Evolutionary conservation across 768 basidiomycete species (phyloP).

Genomic region (Amyloporia xantha): DNA sequence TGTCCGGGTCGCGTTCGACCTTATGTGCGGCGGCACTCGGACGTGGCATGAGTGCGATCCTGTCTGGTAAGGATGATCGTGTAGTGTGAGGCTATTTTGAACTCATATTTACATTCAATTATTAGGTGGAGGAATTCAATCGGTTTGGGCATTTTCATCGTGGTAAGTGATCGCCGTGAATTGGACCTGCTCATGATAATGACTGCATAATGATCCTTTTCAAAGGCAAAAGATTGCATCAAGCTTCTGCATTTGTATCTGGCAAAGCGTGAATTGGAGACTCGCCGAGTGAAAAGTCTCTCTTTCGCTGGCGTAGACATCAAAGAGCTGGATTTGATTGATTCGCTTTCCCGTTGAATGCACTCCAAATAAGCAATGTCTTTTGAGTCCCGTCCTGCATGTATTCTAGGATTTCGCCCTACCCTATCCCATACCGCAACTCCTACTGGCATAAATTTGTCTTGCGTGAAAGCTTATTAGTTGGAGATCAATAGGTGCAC

Average conservation of each 20-base stretch:
- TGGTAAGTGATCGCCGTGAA: slow-evolving; percentile 35
- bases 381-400: background rate
- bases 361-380: no score
- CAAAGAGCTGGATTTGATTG: slow-evolving; percentile 56
- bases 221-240: slow-evolving; percentile 59
- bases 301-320: slow-evolving; percentile 72
- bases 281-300: slow-evolving; percentile 58
- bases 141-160: slow-evolving; percentile 60
- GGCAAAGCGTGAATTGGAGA: slow-evolving; percentile 64
- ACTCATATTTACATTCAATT: background rate
- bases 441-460: no score
- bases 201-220: background rate
- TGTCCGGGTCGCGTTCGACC: slow-evolving; percentile 34
- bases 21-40: slow-evolving; percentile 49
- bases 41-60: slow-evolving; percentile 67
- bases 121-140: slow-evolving; percentile 60
- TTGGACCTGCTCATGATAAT: background rate
- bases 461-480: no score
- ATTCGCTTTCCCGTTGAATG: slow-evolving; percentile 2
- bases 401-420: no score
- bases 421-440: no score
- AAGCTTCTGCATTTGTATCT: slow-evolving; percentile 65
- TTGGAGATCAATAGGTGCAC: no score
- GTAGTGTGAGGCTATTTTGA: background rate
- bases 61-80: slow-evolving; percentile 62